Evolutionary conservation across 2,329 filamentous ascomycete genomes (phyloP).

Genomic region (Aspergillus pseudoterreus): DNA sequence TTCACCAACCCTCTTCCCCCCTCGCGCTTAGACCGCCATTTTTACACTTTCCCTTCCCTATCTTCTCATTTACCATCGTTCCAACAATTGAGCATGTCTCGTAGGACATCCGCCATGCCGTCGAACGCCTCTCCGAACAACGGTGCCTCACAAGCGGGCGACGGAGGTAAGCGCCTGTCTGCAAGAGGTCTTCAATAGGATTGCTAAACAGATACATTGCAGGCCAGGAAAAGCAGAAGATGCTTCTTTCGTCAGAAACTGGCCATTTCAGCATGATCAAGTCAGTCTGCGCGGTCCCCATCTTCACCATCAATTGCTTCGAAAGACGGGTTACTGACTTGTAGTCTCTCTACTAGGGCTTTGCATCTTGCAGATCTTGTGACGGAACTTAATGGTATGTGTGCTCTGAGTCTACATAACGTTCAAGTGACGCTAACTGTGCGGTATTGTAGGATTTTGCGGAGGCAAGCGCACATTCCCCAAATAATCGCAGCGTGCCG

Average conservation of each 20-base stretch:
- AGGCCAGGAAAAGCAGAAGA: constrained; percentile 49
- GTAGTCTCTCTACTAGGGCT: constrained; percentile 30
- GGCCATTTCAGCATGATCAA: constrained; percentile 51
- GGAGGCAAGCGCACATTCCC: constrained; percentile 37
- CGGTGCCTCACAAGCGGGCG: constrained; percentile 25
- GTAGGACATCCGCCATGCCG: constrained; percentile 35
- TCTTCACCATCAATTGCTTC: constrained; percentile 1
- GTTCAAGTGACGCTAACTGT: constrained; percentile 11
- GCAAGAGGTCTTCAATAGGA: constrained; percentile 4
- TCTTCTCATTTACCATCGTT: constrained; percentile 5
- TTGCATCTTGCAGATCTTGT: constrained; percentile 50
- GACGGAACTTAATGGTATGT: constrained; percentile 48
- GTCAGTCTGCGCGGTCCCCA: constrained; percentile 25
- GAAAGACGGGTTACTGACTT: constrained; percentile 9
- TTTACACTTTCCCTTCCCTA: neutral
- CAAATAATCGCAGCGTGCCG: too few relatives aligned
- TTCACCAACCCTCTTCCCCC: constrained; percentile 5
- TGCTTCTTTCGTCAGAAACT: constrained; percentile 44
- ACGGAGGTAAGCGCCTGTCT: constrained; percentile 30
- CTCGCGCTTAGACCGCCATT: neutral
- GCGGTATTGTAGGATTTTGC: constrained; percentile 40
- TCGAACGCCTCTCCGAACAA: constrained; percentile 27
- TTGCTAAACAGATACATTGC: constrained; percentile 11
- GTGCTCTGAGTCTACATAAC: neutral
- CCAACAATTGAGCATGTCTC: constrained; percentile 34